These are phyloP conservation scores for Saprolegnia diclina DNA, from an alignment of 352 stramenopile species.

Conservation along the genomic window DNA sequence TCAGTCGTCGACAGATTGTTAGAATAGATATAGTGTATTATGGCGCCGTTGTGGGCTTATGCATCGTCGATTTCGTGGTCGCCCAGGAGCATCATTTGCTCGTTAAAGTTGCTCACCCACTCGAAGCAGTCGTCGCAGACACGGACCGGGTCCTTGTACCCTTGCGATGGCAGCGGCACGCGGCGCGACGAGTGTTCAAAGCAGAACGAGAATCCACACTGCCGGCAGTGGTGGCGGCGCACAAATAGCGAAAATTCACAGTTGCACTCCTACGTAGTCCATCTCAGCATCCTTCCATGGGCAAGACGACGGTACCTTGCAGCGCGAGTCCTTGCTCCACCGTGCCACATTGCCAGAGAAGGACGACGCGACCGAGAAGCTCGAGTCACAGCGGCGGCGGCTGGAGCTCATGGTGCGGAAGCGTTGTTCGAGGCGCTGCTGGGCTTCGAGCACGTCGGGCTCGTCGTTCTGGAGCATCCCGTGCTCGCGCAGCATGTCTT, in stretches of 20 bases:
- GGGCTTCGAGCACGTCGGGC: constrained; percentile 16
- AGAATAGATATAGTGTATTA: constrained; percentile 4
- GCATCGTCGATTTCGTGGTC: constrained; percentile 17
- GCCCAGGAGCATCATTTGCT: constrained; percentile 20
- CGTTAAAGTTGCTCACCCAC: constrained; percentile 26
- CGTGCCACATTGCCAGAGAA: constrained; percentile 32
- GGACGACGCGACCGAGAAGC: constrained; percentile 17
- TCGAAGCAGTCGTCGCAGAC: constrained; percentile 85
- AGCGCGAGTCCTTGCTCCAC: constrained; percentile 61
- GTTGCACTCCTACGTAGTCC: constrained; percentile 39
- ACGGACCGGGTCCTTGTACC: constrained; percentile 66
- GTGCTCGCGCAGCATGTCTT: constrained; percentile 24
- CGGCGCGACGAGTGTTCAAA: constrained; percentile 76
- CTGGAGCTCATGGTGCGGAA: constrained; percentile 22
- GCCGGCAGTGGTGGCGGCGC: constrained; percentile 76
- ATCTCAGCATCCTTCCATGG: not conserved
- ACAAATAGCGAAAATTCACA: constrained; percentile 65
- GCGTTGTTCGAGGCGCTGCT: constrained; percentile 18
- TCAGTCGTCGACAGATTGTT: too few species aligned
- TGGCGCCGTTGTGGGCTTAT: not conserved
- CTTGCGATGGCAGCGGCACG: constrained; percentile 54
- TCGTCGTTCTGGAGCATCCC: constrained; percentile 6
- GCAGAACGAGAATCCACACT: constrained; percentile 80
- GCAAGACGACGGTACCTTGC: constrained; percentile 30
- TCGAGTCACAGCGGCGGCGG: constrained; percentile 19